A percentile compares a stretch with the other conserved stretches of the same genome.
phyloP scores from a whole-genome alignment of 495 filamentous ascomycete genomes.

The Bacidia gigantensis region DNA sequence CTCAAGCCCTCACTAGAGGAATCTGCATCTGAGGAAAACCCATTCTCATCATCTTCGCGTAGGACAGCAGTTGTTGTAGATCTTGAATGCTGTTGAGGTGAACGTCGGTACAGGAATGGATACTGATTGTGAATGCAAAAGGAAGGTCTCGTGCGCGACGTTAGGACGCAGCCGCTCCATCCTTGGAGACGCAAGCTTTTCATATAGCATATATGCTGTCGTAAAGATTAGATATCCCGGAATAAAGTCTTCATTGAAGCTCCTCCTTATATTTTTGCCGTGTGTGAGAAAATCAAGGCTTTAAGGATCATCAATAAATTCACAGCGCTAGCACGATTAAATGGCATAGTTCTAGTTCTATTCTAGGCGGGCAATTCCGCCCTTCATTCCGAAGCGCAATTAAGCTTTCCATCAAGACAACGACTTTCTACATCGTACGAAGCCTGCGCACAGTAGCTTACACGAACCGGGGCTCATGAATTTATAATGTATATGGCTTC shows the following conservation, averaged over 20 bases:
- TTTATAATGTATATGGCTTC: too few species aligned
- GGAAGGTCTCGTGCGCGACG: constrained; percentile 37
- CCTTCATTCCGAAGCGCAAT: too few species aligned
- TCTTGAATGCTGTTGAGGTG: neutral
- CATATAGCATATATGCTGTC: constrained; percentile 32
- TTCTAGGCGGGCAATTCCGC: too few species aligned
- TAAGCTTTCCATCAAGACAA: too few species aligned
- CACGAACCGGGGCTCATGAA: too few species aligned
- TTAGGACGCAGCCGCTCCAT: constrained; percentile 60
- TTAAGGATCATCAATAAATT: neutral
- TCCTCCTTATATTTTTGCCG: too few species aligned
- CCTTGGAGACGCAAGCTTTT: constrained; percentile 56
- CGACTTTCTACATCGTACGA: too few species aligned
- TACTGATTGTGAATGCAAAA: constrained; percentile 32
- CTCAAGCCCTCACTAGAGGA: constrained; percentile 2
- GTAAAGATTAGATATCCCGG: neutral
- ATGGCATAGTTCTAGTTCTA: too few species aligned
- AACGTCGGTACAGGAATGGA: neutral
- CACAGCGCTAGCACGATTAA: neutral
- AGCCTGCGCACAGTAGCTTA: too few species aligned
- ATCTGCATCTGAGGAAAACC: constrained; percentile 13
- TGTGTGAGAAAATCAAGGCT: too few species aligned
- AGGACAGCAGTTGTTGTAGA: constrained; percentile 12
- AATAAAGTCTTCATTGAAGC: constrained; percentile 8
- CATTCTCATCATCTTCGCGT: constrained; percentile 6